These are phyloP conservation scores for Sarocladium brachiariae DNA, from an alignment of 2,329 filamentous ascomycete species.

Conservation along the genomic window DNA sequence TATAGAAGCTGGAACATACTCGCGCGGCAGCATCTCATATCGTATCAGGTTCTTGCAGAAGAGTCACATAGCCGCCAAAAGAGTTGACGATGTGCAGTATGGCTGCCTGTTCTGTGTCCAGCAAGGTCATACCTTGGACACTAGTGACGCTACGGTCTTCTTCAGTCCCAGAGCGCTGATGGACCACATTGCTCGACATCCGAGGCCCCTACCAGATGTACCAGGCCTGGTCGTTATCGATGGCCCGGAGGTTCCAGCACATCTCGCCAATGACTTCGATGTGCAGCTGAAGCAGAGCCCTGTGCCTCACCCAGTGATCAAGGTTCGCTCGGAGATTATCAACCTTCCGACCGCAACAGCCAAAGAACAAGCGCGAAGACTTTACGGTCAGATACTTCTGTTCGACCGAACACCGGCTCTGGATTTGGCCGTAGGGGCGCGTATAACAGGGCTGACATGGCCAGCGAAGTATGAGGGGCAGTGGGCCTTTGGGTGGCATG, in stretches of 20 bases:
- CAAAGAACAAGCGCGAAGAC: conserved; percentile 38
- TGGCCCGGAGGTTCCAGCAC: conserved; percentile 29
- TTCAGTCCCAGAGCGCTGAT: conserved; percentile 47
- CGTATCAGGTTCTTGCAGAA: conserved; percentile 51
- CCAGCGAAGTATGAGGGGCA: conserved; percentile 45
- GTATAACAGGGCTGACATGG: conserved; percentile 44
- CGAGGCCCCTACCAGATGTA: conserved; percentile 44
- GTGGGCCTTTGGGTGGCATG: conserved; percentile 52
- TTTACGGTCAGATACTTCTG: conserved; percentile 39
- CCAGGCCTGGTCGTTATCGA: conserved; percentile 44
- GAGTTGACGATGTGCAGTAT: conserved; percentile 46
- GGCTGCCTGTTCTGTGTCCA: conserved; percentile 49
- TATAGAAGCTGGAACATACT: conserved; percentile 41
- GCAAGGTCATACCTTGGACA: conserved; percentile 40
- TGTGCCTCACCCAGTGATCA: conserved; percentile 32
- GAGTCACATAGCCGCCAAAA: conserved; percentile 42
- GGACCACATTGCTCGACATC: conserved; percentile 45
- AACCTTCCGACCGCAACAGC: conserved; percentile 38
- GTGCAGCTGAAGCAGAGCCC: conserved; percentile 39
- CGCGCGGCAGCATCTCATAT: conserved; percentile 39
- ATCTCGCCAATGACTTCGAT: conserved; percentile 44
- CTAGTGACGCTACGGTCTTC: conserved; percentile 51
- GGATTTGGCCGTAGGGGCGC: conserved; percentile 41
- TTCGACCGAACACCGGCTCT: conserved; percentile 38
- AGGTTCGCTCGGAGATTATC: conserved; percentile 32